Percentiles rank a stretch among this genome's conserved stretches.
These are phyloP conservation scores for Vitis hybrid DNA, from an alignment of 177 flowering plant genomes.

Conservation along the genomic window DNA sequence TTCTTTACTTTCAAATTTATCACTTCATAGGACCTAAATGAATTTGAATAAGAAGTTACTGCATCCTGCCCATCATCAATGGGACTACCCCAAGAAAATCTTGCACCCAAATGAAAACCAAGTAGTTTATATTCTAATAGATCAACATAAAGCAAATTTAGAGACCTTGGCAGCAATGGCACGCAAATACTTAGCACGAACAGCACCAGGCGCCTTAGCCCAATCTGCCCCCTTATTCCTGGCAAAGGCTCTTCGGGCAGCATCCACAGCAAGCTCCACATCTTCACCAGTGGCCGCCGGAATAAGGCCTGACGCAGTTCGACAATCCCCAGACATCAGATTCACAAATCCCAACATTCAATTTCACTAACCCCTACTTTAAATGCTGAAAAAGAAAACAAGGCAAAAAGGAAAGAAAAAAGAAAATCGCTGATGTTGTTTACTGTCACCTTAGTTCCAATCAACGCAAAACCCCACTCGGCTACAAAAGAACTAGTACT, in stretches of 20 bases:
- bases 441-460: no score
- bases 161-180: conserved; percentile 74
- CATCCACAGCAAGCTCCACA: conserved; percentile 84
- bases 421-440: no score
- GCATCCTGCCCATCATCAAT: not conserved
- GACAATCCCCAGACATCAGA: no score
- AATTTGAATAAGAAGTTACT: no score
- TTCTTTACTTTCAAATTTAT: not conserved
- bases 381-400: no score
- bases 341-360: not conserved
- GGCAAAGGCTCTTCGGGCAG: conserved; percentile 68
- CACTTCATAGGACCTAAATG: no score
- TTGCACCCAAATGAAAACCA: not conserved
- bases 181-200: conserved; percentile 68
- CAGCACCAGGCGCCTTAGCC: conserved; percentile 67
- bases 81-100: no score
- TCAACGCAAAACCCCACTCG: no score
- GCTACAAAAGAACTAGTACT: no score
- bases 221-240: conserved; percentile 75
- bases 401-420: no score
- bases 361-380: not conserved
- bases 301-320: conserved; percentile 62
- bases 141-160: not conserved
- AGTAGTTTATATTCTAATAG: not conserved
- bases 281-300: conserved; percentile 92